Base-by-base conservation (phyloP, 1,139 yeast genomes). In the Hemisphaericaspora subhashii region DNA sequence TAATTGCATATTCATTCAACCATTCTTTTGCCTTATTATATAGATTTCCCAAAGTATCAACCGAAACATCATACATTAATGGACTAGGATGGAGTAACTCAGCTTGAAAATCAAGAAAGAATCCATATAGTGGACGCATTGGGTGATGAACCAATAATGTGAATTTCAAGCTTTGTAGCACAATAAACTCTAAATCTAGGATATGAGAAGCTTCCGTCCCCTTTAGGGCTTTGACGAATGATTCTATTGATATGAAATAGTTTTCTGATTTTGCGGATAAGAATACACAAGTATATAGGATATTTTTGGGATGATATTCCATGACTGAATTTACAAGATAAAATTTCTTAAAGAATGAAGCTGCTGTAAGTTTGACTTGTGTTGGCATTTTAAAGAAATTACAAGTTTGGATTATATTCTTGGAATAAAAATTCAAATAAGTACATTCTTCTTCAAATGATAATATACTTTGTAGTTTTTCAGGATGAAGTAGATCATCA, bases 251-350 rank as follows among this genome's bases (percentile, higher is more conserved):
- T 25, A 92, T 83, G 62, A 90, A 90, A 59, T 80, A 83, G 62
- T 92, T 92, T 55, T 92, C 98, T 13, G 92, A 81, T 61, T 92
- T 92, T 33, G 96, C 90, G 2, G 98, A 96, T 30, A 92, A 68
- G 58, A 90, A 92, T 11, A 92, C 77, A 47, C 96, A 85, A 0
- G 98, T 89, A 47, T 82, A 81, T 54, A 92, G 71, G 29, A 92
- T 73, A 47, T 81, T 77, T 54, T 87, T 87, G 9, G 98, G 98
- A 51, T 87, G 94, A 54, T 77, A 79, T 50, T 87, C 89, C 89
- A 88, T 81, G 23, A 86, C 90, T 17, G 92, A 82, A 54, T 87
- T 80, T 21, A 73, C 73, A 31, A 92, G 69, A 56, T 83, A 94
- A 59, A 92, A 94, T 56, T 84, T 82, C 54, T 83, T 79, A 56